Evolutionary conservation across 176 grass and related monocot genomes (phyloP), one percentile per base, ranked within the genome.

Genomic region (Calamus simplicifolius): DNA sequence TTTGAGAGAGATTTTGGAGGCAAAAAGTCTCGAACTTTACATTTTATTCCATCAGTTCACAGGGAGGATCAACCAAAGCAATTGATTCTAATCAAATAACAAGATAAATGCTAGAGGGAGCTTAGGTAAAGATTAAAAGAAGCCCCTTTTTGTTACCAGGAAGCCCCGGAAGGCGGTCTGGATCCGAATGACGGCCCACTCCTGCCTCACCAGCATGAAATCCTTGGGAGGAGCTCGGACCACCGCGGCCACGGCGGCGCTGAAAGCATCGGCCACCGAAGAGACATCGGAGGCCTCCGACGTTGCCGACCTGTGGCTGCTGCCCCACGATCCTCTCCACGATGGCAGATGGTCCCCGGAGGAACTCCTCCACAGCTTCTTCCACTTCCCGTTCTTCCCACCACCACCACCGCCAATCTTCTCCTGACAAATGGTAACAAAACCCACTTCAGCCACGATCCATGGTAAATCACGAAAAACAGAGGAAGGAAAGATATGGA

Each of bases 111-210:
- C 21, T 23, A 23, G 21, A 23, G 21, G 21, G 21, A 23, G 21
- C 21, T 23, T 1, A 0, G 21, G 21, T 0, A 23, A 23, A 23
- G 21, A 23, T 23, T 23, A 14, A 52, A 66, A 5, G 10, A 1
- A 52, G 15, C 2, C 19, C 16, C 23, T 48, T 29, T 59, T 8
- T 16, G 8, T 21, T 92, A 98, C 93, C 84, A 98, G 28, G 79
- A 92, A 98, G 0, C 83, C 88, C 16, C 93, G 81, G 65, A 89
- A 92, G 16, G 93, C 79, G 13, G 93, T 92, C 76, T 98, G 93
- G 68, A 98, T 83, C 70, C 93, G 93, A 48, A 98, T 88, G 66
- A 73, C 25, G 38, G 88, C 84, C 93, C 93, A 92, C 59, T 92
- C 88, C 15, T 85, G 87, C 27, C 87, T 59, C 56, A 98, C 81